Percentiles rank a stretch among this genome's conserved stretches.
phyloP scores from a whole-genome alignment of 306 rosid genomes.

The Glycine latifolia region DNA sequence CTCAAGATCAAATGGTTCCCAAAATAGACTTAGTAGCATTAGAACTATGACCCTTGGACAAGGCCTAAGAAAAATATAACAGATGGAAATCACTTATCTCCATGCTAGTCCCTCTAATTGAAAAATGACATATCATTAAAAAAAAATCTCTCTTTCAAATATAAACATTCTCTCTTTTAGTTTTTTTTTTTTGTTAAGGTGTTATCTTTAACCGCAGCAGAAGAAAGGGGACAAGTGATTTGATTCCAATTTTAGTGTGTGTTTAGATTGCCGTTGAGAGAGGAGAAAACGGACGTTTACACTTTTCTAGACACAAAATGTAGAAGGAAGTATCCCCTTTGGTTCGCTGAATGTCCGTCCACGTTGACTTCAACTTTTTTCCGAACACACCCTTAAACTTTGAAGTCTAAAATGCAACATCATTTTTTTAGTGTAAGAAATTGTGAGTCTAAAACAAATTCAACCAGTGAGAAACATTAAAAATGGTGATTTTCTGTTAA shows the following conservation, averaged over 20 bases:
- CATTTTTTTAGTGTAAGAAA: neutral
- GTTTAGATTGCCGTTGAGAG: too few relatives aligned
- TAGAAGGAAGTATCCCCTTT: too few relatives aligned
- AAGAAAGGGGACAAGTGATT: neutral
- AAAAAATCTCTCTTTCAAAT: neutral
- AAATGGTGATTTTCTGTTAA: neutral
- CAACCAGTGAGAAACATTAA: neutral
- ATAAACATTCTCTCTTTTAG: neutral
- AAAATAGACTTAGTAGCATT: neutral
- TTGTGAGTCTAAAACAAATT: constrained; percentile 7
- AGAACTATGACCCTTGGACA: neutral
- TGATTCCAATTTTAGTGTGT: neutral
- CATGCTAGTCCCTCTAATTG: neutral
- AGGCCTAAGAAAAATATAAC: constrained; percentile 21
- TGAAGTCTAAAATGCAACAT: neutral
- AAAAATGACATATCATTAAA: neutral
- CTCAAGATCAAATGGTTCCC: neutral
- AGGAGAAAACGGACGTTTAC: too few relatives aligned
- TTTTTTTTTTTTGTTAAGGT: neutral
- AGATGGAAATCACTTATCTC: neutral
- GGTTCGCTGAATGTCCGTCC: too few relatives aligned
- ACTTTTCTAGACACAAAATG: too few relatives aligned
- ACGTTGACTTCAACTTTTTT: too few relatives aligned
- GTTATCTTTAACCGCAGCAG: neutral
- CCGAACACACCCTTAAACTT: neutral